Conservation (phyloP, 352 stramenopile genomes). For the Aphanomyces stellatus region DNA sequence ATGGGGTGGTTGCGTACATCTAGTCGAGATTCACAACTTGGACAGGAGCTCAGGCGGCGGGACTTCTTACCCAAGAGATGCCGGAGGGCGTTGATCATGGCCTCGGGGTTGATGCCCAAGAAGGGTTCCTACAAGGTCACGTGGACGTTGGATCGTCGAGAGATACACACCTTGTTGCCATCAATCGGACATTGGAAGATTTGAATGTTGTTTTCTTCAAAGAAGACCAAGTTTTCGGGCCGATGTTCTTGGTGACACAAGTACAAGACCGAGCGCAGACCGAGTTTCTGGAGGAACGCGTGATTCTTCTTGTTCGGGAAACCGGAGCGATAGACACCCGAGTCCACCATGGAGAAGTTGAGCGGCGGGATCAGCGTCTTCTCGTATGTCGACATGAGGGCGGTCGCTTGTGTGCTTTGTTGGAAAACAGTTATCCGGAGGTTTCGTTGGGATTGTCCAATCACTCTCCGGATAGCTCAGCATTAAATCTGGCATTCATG, state of each 20-base stretch:
- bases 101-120: constrained; percentile 77
- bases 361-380: constrained; percentile 83
- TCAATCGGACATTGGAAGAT: constrained; percentile 82
- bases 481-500: too few species aligned
- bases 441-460: not conserved
- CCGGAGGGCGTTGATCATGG: constrained; percentile 66
- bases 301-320: constrained; percentile 87
- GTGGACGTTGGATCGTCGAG: not conserved
- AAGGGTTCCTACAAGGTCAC: constrained; percentile 64
- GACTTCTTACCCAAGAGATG: constrained; percentile 53
- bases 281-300: constrained; percentile 76
- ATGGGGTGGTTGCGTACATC: constrained; percentile 84
- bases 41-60: not conserved
- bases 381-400: constrained; percentile 69
- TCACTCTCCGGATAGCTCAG: too few species aligned
- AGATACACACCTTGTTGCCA: constrained; percentile 65
- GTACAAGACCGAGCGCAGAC: constrained; percentile 79
- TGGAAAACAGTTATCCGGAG: too few species aligned
- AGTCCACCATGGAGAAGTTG: constrained; percentile 87
- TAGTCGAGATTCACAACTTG: not conserved
- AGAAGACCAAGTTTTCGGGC: constrained; percentile 72
- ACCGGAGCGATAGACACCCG: constrained; percentile 78
- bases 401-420: not conserved
- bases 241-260: constrained; percentile 80
- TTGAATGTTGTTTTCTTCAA: constrained; percentile 67